Percentiles rank a stretch among this genome's conserved stretches.
These are phyloP conservation scores for Hypsizygus ulmarius DNA, from an alignment of 1,284 basidiomycete genomes.

Conservation along the genomic window DNA sequence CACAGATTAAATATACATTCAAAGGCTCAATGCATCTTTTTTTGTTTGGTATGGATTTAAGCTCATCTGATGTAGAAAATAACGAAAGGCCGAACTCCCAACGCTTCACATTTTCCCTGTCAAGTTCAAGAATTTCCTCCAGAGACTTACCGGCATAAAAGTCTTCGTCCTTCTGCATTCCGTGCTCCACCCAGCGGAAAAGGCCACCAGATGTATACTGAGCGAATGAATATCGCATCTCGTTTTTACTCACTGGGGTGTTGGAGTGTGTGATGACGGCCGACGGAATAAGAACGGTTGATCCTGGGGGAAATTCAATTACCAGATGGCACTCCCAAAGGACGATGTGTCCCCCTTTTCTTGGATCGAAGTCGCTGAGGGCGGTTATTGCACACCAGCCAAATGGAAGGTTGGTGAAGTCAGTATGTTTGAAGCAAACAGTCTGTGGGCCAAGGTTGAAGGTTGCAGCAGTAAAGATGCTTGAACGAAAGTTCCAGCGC, in stretches of 20 bases:
- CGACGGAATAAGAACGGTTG: slow-evolving; percentile 3
- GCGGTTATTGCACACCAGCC: slow-evolving; percentile 3
- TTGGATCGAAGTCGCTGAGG: slow-evolving; percentile 3
- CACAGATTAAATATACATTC: too few species aligned
- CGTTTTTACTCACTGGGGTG: background rate
- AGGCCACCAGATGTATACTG: slow-evolving; percentile 6
- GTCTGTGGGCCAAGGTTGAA: slow-evolving; percentile 5
- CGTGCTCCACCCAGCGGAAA: slow-evolving; percentile 5
- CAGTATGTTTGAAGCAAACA: background rate
- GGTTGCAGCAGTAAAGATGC: background rate
- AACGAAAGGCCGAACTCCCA: too few species aligned
- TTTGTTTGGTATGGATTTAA: too few species aligned
- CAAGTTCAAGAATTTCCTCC: too few species aligned
- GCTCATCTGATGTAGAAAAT: too few species aligned
- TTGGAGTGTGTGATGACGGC: slow-evolving; percentile 1
- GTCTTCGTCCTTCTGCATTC: background rate
- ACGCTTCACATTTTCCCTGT: too few species aligned
- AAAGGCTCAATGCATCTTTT: too few species aligned
- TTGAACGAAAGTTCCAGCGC: background rate
- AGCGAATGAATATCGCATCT: slow-evolving; percentile 6
- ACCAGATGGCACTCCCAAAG: slow-evolving; percentile 1
- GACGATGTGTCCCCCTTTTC: slow-evolving; percentile 1
- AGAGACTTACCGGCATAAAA: background rate
- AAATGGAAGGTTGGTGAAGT: slow-evolving; percentile 1
- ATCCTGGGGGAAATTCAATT: slow-evolving; percentile 7